These are phyloP conservation scores for Colletotrichum navitas DNA, from an alignment of 2,329 filamentous ascomycete genomes.

Conservation along the genomic window DNA sequence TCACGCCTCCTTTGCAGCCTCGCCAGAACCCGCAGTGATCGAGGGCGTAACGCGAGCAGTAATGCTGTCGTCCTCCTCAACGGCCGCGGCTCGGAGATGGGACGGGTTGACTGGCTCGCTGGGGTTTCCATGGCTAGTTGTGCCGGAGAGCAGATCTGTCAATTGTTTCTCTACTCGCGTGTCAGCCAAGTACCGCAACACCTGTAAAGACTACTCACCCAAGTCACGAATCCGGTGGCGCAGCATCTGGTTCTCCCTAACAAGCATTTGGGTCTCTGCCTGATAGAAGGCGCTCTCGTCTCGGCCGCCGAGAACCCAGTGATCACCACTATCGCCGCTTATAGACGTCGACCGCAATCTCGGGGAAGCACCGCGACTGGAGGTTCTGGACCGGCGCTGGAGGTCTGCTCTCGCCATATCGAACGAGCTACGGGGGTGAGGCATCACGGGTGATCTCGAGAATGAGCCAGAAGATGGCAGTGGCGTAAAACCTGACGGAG, in stretches of 20 bases:
- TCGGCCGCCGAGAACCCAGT: slow-evolving; percentile 70
- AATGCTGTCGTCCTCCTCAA: slow-evolving; percentile 53
- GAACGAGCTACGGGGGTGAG: slow-evolving; percentile 68
- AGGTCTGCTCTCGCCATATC: slow-evolving; percentile 69
- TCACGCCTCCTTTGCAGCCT: slow-evolving; percentile 22
- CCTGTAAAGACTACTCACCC: slow-evolving; percentile 60
- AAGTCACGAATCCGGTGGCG: slow-evolving; percentile 80
- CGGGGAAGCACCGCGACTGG: slow-evolving; percentile 69
- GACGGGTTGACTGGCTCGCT: slow-evolving; percentile 64
- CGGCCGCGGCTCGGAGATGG: slow-evolving; percentile 61
- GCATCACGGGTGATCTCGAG: slow-evolving; percentile 64
- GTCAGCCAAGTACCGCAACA: slow-evolving; percentile 17
- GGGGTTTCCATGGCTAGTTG: slow-evolving; percentile 50
- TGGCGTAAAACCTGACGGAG: slow-evolving; percentile 46
- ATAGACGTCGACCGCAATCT: slow-evolving; percentile 69
- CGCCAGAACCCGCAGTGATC: not conserved
- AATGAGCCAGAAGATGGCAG: slow-evolving; percentile 58
- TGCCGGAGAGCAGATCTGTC: slow-evolving; percentile 54
- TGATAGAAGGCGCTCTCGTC: slow-evolving; percentile 86
- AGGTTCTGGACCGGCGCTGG: slow-evolving; percentile 69
- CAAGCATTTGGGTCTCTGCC: slow-evolving; percentile 82
- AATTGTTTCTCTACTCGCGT: slow-evolving; percentile 63
- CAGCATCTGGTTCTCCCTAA: slow-evolving; percentile 86
- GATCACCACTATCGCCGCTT: slow-evolving; percentile 69
- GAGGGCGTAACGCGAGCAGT: slow-evolving; percentile 29